Evolutionary conservation across 208 protist genomes (phyloP), one percentile per base, ranked within the genome.

Genomic region (Acanthamoeba healyi): DNA sequence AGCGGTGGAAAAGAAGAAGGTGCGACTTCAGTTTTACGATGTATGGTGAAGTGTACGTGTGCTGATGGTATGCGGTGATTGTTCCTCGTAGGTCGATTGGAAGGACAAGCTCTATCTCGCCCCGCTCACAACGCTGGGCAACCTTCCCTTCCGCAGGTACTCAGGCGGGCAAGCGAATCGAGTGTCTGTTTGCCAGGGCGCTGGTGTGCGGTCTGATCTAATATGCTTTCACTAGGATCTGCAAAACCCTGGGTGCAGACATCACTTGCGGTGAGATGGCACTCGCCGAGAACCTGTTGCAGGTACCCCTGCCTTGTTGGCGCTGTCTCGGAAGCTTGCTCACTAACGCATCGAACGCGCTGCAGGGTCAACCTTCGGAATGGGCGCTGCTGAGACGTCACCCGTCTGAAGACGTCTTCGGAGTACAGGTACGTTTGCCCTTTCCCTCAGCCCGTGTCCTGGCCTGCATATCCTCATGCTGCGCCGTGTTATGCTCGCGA

Each of bases 81-180:
- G n/a, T n/a, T n/a, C n/a, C n/a, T 58, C 72, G 61, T 92, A 95
- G 42, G 94, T 97, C 38, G 90, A 99, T 70, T 99, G 98, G 90
- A 72, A 67, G 1, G 96, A 98, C 93, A 99, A 99, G 96, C 94
- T 99, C 22, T 97, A 99, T 82, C 97, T 99, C 10, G 99, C 99
- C 29, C 99, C 99, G 15, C 98, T 99, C 40, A 99, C 99, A 12
- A 99, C 99, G 12, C 98, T 99, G 32, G 99, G 99, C 74, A 99
- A 99, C 95, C 96, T 99, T 70, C 99, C 99, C 22, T 99, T 99
- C 94, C 98, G 99, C 42, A 97, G 70, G 70, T 79, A 46, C 7
- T 24, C 54, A 61, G 4, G 17, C 51, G 51, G 17, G 4, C 46
- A 51, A 51, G 12, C 44, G 12, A 49, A 49, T 12, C 14, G 17